Evolutionary conservation across 306 rosid genomes (phyloP).

Genomic region (Cucurbita moschata): DNA sequence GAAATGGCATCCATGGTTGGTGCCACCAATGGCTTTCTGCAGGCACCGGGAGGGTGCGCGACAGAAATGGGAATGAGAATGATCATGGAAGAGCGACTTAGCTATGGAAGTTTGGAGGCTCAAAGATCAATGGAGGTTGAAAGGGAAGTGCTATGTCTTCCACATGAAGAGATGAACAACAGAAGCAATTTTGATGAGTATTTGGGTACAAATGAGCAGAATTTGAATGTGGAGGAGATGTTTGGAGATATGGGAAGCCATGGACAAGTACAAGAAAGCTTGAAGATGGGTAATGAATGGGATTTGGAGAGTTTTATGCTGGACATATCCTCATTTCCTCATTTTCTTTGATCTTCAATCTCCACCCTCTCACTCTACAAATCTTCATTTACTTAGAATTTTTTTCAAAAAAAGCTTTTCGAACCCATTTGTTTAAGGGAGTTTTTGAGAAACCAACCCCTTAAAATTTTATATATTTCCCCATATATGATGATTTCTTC

Average conservation of each 20-base stretch:
- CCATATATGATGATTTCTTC: neutral
- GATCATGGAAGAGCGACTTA: neutral
- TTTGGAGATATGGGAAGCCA: slow-evolving; percentile 29
- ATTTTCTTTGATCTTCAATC: slow-evolving; percentile 40
- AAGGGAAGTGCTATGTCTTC: slow-evolving; percentile 32
- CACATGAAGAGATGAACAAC: slow-evolving; percentile 28
- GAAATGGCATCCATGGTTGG: slow-evolving; percentile 14
- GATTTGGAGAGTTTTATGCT: slow-evolving; percentile 82
- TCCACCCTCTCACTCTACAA: neutral
- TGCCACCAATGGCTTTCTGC: slow-evolving; percentile 18
- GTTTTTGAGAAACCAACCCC: slow-evolving; percentile 1
- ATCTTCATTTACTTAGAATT: slow-evolving; percentile 12
- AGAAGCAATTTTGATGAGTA: slow-evolving; percentile 10
- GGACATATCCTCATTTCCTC: slow-evolving; percentile 59
- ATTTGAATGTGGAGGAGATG: slow-evolving; percentile 21
- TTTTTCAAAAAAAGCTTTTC: neutral
- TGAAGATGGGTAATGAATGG: slow-evolving; percentile 75
- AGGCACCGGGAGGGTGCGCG: slow-evolving; percentile 23
- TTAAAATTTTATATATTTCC: neutral
- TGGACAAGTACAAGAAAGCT: slow-evolving; percentile 36
- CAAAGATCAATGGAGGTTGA: slow-evolving; percentile 26
- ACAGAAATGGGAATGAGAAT: slow-evolving; percentile 19
- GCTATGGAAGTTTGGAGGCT: slow-evolving; percentile 27
- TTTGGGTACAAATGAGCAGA: slow-evolving; percentile 15
- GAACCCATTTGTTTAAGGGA: neutral